phyloP scores from a whole-genome alignment of 352 stramenopile genomes.

The Phytophthora sp. region DNA sequence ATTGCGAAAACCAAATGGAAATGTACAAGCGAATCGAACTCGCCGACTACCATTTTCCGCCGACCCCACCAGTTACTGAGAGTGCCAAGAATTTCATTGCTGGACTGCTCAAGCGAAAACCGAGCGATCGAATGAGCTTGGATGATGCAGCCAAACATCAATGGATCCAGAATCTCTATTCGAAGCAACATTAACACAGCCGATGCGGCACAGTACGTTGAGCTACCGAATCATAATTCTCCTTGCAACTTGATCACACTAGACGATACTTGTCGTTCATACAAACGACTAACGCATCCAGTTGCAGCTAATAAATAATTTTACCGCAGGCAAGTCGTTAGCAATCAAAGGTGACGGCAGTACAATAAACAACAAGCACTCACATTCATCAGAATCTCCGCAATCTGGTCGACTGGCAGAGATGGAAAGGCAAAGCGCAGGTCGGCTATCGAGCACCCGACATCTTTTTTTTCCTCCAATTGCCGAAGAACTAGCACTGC shows the following conservation, averaged over 20 bases:
- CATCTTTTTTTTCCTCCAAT: constrained; percentile 38
- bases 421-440: constrained; percentile 64
- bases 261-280: constrained; percentile 63
- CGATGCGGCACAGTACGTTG: background rate
- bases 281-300: constrained; percentile 67
- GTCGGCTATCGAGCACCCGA: constrained; percentile 54
- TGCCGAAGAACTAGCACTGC: constrained; percentile 54
- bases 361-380: constrained; percentile 11
- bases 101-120: constrained; percentile 58
- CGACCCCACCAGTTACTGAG: constrained; percentile 51
- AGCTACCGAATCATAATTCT: background rate
- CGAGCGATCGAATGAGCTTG: constrained; percentile 67
- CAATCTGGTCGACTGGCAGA: constrained; percentile 56
- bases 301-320: constrained; percentile 52
- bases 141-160: constrained; percentile 56
- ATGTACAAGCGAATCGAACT: constrained; percentile 82
- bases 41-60: constrained; percentile 66
- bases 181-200: constrained; percentile 30
- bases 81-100: constrained; percentile 71
- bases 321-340: constrained; percentile 10
- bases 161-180: constrained; percentile 58
- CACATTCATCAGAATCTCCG: constrained; percentile 65
- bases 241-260: constrained; percentile 35
- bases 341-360: background rate
- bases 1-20: constrained; percentile 79